Evolutionary conservation across 2,329 filamentous ascomycete species (phyloP), one percentile per base, ranked within the genome.

Genomic region (Teratosphaeria zuluensis): DNA sequence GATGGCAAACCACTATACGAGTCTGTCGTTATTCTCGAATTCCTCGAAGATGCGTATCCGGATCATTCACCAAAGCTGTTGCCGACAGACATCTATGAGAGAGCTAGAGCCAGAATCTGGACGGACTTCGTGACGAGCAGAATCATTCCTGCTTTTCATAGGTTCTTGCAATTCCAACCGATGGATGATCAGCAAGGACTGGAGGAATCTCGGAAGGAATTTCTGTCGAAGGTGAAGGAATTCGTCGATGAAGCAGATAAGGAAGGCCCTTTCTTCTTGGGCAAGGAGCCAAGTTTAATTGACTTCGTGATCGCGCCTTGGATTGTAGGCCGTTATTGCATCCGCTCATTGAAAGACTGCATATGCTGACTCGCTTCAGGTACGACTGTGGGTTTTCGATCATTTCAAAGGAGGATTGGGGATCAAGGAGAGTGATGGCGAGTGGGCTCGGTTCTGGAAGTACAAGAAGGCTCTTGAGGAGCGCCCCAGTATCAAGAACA

Each of bases 271-370:
- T 92, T 81, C 74, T 92, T 91, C 68, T 69, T 85, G 0, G 88
- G 88, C 1, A 70, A 76, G 0, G 74, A 79, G 46, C 80, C 89
- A n/a, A 80, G 80, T 57, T 73, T 91, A 21, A 82, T 90, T 14
- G 89, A 92, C 70, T 76, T 90, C 28, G 81, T 84, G 62, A 74
- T 91, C 2, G 88, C 84, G 42, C 88, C 88, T 0, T 92, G 87
- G 87, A 84, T 85, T 0, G 81, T 84, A 54, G 58, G 57, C 62
- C 9, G 53, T 30, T 54, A 14, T 24, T 46, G 11, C 56, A 30
- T 28, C 24, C 2, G 51, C 16, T 48, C 30, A n/a, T 11, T 21
- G 4, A 16, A 7, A n/a, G 11, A 16, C 9, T 5, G 28, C 30
- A 7, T 31, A 35, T 21, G 14, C 19, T 56, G 28, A 55, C 32